phyloP scores from a whole-genome alignment of 768 basidiomycete genomes.

The Agrocybe chaxingu region DNA sequence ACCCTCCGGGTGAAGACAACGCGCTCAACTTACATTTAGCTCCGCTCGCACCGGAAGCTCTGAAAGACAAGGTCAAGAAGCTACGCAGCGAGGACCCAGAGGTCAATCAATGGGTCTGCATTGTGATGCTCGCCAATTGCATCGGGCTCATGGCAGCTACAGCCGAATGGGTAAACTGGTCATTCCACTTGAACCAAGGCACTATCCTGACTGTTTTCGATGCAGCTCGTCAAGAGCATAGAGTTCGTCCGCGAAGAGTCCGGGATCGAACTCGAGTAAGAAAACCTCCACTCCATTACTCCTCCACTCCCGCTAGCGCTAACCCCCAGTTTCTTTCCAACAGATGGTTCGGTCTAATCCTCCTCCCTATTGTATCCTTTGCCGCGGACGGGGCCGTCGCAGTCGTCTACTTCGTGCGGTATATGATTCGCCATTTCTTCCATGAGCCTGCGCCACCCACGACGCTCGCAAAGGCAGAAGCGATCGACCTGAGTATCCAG shows the following conservation, averaged over 20 bases:
- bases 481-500: conserved; percentile 78
- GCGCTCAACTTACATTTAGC: conserved; percentile 30
- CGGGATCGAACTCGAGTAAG: conserved; percentile 52
- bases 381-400: conserved; percentile 67
- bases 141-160: conserved; percentile 66
- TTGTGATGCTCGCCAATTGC: conserved; percentile 46
- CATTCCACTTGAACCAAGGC: background rate
- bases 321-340: background rate
- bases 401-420: conserved; percentile 51
- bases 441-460: conserved; percentile 40
- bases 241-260: conserved; percentile 44
- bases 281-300: background rate
- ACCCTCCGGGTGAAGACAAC: conserved; percentile 63
- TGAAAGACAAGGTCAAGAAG: conserved; percentile 36
- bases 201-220: background rate
- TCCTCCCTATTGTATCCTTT: conserved; percentile 73
- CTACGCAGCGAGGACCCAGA: conserved; percentile 43
- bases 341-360: conserved; percentile 72
- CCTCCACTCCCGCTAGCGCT: background rate
- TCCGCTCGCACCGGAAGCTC: conserved; percentile 41
- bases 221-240: conserved; percentile 62
- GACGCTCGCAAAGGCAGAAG: conserved; percentile 61
- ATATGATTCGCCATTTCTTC: conserved; percentile 37
- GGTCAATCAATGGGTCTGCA: conserved; percentile 62
- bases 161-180: conserved; percentile 59